A percentile compares a stretch with the other conserved stretches of the same genome.
phyloP scores from a whole-genome alignment of 768 basidiomycete genomes.

The Suillus occidentalis region DNA sequence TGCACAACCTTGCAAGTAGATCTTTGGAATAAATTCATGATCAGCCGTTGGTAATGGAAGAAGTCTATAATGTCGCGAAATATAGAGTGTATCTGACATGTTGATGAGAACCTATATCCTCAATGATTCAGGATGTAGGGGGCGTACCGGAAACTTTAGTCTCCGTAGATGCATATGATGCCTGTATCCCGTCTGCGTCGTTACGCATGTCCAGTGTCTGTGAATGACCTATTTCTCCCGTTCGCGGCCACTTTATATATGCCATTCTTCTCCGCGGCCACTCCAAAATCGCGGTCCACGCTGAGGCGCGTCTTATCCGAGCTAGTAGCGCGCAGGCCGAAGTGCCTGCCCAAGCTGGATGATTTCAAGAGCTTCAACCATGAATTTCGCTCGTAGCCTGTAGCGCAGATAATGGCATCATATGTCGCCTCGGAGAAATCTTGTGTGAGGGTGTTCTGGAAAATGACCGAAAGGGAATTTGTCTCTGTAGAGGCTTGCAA shows the following conservation, averaged over 20 bases:
- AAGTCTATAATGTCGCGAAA: slow-evolving; percentile 45
- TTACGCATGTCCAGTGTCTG: background rate
- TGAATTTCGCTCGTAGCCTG: slow-evolving; percentile 51
- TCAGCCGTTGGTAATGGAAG: slow-evolving; percentile 25
- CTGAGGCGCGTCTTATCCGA: slow-evolving; percentile 13
- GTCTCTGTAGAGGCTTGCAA: slow-evolving; percentile 4
- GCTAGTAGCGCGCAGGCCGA: slow-evolving; percentile 28
- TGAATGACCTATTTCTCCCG: background rate
- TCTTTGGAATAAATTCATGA: slow-evolving; percentile 16
- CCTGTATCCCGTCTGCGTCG: background rate
- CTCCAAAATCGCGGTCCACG: slow-evolving; percentile 9
- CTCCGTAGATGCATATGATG: background rate
- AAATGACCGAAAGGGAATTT: slow-evolving; percentile 25
- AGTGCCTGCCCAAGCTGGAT: slow-evolving; percentile 39
- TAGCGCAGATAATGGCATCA: slow-evolving; percentile 51
- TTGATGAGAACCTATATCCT: slow-evolving; percentile 20
- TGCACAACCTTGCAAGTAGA: slow-evolving; percentile 39
- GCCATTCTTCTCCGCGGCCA: background rate
- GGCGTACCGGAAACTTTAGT: slow-evolving; percentile 15
- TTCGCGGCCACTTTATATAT: background rate
- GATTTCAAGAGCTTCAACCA: slow-evolving; percentile 45
- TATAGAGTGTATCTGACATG: slow-evolving; percentile 20
- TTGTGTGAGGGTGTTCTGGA: slow-evolving; percentile 39
- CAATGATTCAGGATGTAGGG: slow-evolving; percentile 18
- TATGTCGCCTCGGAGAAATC: slow-evolving; percentile 36